A percentile compares a stretch with the other conserved stretches of the same genome.
These are phyloP conservation scores for Microsporum audouinii DNA, from an alignment of 2,329 filamentous ascomycete species.

Conservation along the genomic window DNA sequence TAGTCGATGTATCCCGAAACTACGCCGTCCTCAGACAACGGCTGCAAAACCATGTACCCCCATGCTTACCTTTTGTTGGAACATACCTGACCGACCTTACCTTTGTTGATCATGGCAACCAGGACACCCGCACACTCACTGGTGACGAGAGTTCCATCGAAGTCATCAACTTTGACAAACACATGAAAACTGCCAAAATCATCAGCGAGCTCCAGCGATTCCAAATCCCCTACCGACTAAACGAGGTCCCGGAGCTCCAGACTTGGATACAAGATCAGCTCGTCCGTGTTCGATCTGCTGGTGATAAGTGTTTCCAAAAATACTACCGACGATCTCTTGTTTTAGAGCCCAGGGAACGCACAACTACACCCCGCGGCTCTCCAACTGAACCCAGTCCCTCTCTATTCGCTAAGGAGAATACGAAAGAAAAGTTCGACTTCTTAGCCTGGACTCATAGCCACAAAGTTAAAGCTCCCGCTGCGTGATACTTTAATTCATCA, in stretches of 20 bases:
- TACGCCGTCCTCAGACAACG: constrained; percentile 75
- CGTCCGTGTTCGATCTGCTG: constrained; percentile 55
- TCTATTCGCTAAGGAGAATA: constrained; percentile 26
- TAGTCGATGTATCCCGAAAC: constrained; percentile 84
- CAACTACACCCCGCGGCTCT: constrained; percentile 15
- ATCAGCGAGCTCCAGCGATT: constrained; percentile 93
- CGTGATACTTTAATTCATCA: constrained; percentile 13
- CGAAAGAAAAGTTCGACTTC: constrained; percentile 44
- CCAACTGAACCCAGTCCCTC: constrained; percentile 20
- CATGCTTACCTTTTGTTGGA: constrained; percentile 88
- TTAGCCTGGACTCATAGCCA: constrained; percentile 40
- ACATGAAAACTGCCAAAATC: constrained; percentile 85
- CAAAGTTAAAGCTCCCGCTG: constrained; percentile 31
- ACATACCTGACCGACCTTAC: constrained; percentile 95
- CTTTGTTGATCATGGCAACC: constrained; percentile 90
- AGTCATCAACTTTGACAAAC: constrained; percentile 97
- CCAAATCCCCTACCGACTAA: constrained; percentile 80
- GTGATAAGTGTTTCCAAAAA: constrained; percentile 51
- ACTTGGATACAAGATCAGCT: constrained; percentile 84
- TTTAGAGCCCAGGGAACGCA: constrained; percentile 53
- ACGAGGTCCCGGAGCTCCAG: constrained; percentile 76
- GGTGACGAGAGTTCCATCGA: constrained; percentile 53
- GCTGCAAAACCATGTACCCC: constrained; percentile 74
- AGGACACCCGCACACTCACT: constrained; percentile 65
- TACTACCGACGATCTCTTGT: constrained; percentile 76